Conservation (phyloP, 2,329 filamentous ascomycete genomes). For the Fusarium veterinarium region DNA sequence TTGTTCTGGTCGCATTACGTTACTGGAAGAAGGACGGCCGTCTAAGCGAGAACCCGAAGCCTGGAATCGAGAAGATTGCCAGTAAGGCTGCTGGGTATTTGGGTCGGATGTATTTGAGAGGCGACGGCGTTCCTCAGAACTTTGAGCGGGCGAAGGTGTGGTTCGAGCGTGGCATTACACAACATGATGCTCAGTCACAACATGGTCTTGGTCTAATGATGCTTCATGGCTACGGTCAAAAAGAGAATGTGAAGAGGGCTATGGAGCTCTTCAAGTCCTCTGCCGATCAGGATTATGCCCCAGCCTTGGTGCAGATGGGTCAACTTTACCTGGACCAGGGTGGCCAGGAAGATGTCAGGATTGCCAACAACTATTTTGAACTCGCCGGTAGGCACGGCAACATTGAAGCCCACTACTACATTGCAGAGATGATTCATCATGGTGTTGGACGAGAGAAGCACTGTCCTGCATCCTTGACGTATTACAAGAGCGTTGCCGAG, state of each 20-base stretch:
- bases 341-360: constrained; percentile 72
- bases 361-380: constrained; percentile 88
- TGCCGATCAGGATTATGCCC: constrained; percentile 83
- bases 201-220: constrained; percentile 88
- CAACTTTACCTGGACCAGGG: constrained; percentile 89
- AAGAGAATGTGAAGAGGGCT: constrained; percentile 76
- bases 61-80: constrained; percentile 80
- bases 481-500: constrained; percentile 85
- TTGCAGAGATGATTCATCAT: constrained; percentile 86
- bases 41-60: constrained; percentile 74
- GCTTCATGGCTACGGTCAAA: constrained; percentile 79
- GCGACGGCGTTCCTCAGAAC: constrained; percentile 84
- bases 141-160: constrained; percentile 81
- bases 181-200: constrained; percentile 85
- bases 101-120: constrained; percentile 88
- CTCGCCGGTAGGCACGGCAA: constrained; percentile 84
- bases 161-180: constrained; percentile 82
- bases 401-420: constrained; percentile 91
- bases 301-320: constrained; percentile 85
- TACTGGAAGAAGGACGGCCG: constrained; percentile 88
- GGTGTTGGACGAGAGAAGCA: constrained; percentile 84
- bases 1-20: constrained; percentile 79
- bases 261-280: constrained; percentile 81
- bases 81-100: constrained; percentile 88
- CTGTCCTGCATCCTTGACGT: constrained; percentile 80